phyloP scores from a whole-genome alignment of 2,329 filamentous ascomycete genomes.

The Coniosporium tulheliwenetii region DNA sequence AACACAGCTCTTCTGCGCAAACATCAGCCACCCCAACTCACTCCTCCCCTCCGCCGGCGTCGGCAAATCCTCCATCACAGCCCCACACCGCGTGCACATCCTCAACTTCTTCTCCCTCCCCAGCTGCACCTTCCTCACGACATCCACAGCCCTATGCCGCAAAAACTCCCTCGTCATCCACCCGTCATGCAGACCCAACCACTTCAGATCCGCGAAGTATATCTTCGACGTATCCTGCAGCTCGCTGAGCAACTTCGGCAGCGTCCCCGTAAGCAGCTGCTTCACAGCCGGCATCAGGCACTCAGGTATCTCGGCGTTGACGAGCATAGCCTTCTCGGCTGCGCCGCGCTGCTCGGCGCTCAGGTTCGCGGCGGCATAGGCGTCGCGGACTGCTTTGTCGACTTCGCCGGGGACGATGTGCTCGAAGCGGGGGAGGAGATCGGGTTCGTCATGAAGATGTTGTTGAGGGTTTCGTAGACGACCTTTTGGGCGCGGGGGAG shows the following conservation, averaged over 20 bases:
- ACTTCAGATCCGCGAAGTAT: conserved; percentile 56
- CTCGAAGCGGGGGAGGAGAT: conserved; percentile 30
- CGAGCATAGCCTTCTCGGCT: conserved; percentile 36
- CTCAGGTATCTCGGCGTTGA: conserved; percentile 34
- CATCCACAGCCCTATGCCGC: conserved; percentile 42
- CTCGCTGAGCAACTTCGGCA: conserved; percentile 23
- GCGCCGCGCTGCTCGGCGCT: conserved; percentile 28
- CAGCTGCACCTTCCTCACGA: conserved; percentile 36
- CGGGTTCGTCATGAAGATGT: conserved; percentile 28
- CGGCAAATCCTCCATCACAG: conserved; percentile 29
- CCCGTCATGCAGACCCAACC: conserved; percentile 51
- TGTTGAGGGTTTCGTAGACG: conserved; percentile 29
- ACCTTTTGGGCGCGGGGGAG: conserved; percentile 32
- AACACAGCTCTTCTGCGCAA: conserved; percentile 14
- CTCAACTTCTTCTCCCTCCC: conserved; percentile 16
- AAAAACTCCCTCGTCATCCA: conserved; percentile 42
- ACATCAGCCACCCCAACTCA: conserved; percentile 10
- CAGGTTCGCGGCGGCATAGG: conserved; percentile 33
- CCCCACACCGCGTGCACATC: conserved; percentile 28
- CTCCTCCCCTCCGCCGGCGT: conserved; percentile 7
- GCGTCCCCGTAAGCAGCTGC: conserved; percentile 29
- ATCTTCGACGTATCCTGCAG: conserved; percentile 52
- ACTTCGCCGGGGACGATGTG: conserved; percentile 36
- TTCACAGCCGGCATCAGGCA: conserved; percentile 33
- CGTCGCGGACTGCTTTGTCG: conserved; percentile 46